Evolutionary conservation across 768 basidiomycete genomes (phyloP).

Genomic region (Agrocybe chaxingu): DNA sequence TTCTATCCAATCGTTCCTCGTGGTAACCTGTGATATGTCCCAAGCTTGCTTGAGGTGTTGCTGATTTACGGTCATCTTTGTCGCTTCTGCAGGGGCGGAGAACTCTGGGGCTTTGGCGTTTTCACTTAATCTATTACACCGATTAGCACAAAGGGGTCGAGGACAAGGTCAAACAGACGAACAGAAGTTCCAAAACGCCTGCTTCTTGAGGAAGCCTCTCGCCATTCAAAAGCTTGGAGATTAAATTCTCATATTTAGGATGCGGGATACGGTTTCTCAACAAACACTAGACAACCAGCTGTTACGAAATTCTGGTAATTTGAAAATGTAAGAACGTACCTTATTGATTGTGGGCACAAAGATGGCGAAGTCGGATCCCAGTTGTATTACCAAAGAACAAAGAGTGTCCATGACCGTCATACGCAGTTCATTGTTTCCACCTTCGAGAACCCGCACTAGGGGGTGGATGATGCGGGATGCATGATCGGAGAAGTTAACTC

Average conservation of each 20-base stretch:
- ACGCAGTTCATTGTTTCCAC: slow-evolving; percentile 73
- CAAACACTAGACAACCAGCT: slow-evolving; percentile 50
- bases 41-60: slow-evolving; percentile 96
- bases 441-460: slow-evolving; percentile 80
- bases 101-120: slow-evolving; percentile 64
- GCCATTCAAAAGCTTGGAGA: slow-evolving; percentile 85
- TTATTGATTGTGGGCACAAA: slow-evolving; percentile 98
- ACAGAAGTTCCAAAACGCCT: slow-evolving; percentile 67
- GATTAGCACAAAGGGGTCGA: slow-evolving; percentile 4
- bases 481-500: slow-evolving; percentile 97
- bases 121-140: slow-evolving; percentile 44
- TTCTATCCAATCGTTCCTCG: slow-evolving; percentile 87
- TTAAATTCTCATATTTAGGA: slow-evolving; percentile 81
- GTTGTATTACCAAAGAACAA: slow-evolving; percentile 87
- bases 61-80: slow-evolving; percentile 92
- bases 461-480: slow-evolving; percentile 97
- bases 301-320: not conserved
- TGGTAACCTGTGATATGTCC: slow-evolving; percentile 77
- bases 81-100: slow-evolving; percentile 81
- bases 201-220: slow-evolving; percentile 89
- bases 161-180: slow-evolving; percentile 20
- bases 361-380: slow-evolving; percentile 95
- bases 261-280: slow-evolving; percentile 76
- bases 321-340: slow-evolving; percentile 35
- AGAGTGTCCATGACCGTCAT: slow-evolving; percentile 90